A percentile compares a stretch with the other conserved stretches of the same genome.
These are phyloP conservation scores for Boletus mariae DNA, from an alignment of 1,284 basidiomycete species.

Conservation along the genomic window DNA sequence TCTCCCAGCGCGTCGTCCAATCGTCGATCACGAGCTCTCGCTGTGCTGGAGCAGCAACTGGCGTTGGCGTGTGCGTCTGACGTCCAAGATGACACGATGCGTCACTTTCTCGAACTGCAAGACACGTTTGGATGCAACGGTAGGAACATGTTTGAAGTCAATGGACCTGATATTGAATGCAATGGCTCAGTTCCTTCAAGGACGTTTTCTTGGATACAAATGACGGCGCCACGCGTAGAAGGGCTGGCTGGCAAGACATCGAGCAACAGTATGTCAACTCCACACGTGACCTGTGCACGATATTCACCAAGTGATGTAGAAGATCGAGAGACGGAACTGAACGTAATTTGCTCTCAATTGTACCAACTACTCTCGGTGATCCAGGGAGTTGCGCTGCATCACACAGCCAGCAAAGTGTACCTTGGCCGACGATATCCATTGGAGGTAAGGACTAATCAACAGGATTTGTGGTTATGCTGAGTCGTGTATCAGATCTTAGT, in stretches of 20 bases:
- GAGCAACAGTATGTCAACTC: conserved; percentile 35
- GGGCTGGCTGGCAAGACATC: conserved; percentile 36
- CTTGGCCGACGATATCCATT: conserved; percentile 67
- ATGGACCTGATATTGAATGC: conserved; percentile 2
- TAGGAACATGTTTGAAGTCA: conserved; percentile 34
- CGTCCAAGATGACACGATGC: conserved; percentile 42
- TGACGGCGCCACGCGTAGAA: conserved; percentile 42
- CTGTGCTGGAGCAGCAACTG: conserved; percentile 56
- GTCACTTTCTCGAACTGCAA: conserved; percentile 61
- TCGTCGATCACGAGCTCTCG: conserved; percentile 49
- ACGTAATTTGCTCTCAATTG: conserved; percentile 47
- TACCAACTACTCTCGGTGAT: conserved; percentile 61
- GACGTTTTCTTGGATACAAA: conserved; percentile 52
- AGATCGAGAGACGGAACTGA: conserved; percentile 43
- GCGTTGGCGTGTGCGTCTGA: conserved; percentile 48
- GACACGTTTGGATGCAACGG: conserved; percentile 76
- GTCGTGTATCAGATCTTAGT: conserved; percentile 49
- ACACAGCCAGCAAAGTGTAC: conserved; percentile 63
- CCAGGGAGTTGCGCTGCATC: conserved; percentile 77
- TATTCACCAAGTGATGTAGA: conserved; percentile 29
- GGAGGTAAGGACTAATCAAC: conserved; percentile 49
- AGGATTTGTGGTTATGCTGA: conserved; percentile 4
- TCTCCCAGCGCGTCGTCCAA: conserved; percentile 55
- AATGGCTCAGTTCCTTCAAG: conserved; percentile 53
- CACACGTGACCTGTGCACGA: not conserved